phyloP scores from a whole-genome alignment of 176 grass and related monocot genomes.

The Metroxylon sagu region DNA sequence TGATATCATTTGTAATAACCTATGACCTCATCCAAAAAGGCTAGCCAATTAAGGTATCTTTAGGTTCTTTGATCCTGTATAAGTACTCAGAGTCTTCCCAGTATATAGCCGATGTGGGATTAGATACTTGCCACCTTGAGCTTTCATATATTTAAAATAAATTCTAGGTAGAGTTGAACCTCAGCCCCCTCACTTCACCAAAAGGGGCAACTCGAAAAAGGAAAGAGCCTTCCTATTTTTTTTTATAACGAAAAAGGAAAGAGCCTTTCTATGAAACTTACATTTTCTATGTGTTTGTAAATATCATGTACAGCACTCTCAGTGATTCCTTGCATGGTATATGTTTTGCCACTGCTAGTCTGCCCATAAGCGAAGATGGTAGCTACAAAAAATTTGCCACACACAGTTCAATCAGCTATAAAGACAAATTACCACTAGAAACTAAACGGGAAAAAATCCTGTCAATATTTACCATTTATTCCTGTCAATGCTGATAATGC shows the following conservation, averaged over 20 bases:
- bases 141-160: too few relatives aligned
- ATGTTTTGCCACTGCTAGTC: slow-evolving; percentile 98
- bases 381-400: slow-evolving; percentile 20
- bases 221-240: background rate
- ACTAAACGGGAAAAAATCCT: background rate
- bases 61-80: too few relatives aligned
- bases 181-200: too few relatives aligned
- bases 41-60: too few relatives aligned
- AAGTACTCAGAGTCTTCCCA: too few relatives aligned
- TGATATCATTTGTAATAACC: too few relatives aligned
- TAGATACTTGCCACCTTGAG: too few relatives aligned
- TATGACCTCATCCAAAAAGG: too few relatives aligned
- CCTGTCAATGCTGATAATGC: slow-evolving; percentile 45
- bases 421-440: background rate
- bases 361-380: slow-evolving; percentile 92
- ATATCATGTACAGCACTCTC: slow-evolving; percentile 85
- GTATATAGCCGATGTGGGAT: too few relatives aligned
- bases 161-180: too few relatives aligned
- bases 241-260: too few relatives aligned
- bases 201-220: too few relatives aligned
- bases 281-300: slow-evolving; percentile 42
- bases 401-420: background rate
- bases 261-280: slow-evolving; percentile 9
- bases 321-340: slow-evolving; percentile 83
- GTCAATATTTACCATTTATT: slow-evolving; percentile 36